A percentile compares a stretch with the other conserved stretches of the same genome.
phyloP scores from a whole-genome alignment of 768 basidiomycete species.

The Antrodiella citrinella region DNA sequence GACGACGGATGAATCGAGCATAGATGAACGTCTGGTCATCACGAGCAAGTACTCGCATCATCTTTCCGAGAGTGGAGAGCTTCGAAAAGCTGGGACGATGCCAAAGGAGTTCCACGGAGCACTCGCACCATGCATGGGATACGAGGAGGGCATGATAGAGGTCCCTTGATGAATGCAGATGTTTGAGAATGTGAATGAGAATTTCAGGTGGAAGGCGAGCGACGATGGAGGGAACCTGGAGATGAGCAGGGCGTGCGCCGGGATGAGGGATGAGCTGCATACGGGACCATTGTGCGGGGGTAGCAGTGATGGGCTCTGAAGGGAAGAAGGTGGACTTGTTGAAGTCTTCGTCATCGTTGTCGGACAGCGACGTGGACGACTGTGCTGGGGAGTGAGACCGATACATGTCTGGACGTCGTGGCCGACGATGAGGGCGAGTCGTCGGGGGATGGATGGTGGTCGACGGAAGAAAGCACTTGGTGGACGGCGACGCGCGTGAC shows the following conservation, averaged over 20 bases:
- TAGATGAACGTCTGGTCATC: slow-evolving; percentile 79
- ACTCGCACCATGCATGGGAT: slow-evolving; percentile 90
- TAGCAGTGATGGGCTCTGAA: slow-evolving; percentile 24
- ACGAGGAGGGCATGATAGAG: slow-evolving; percentile 72
- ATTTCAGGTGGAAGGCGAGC: slow-evolving; percentile 80
- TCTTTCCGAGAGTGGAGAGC: slow-evolving; percentile 62
- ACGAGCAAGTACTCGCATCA: slow-evolving; percentile 62
- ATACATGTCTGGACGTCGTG: slow-evolving; percentile 16
- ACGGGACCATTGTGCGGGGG: slow-evolving; percentile 51
- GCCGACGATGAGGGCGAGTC: slow-evolving; percentile 5
- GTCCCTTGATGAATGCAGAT: slow-evolving; percentile 68
- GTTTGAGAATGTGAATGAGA: slow-evolving; percentile 85
- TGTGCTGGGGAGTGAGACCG: slow-evolving; percentile 41
- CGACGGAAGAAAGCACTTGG: background rate
- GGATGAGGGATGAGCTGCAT: slow-evolving; percentile 14
- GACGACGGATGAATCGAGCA: slow-evolving; percentile 76
- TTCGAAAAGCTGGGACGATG: slow-evolving; percentile 76
- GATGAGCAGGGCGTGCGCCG: slow-evolving; percentile 13
- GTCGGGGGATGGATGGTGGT: slow-evolving; percentile 17
- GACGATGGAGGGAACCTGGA: slow-evolving; percentile 45
- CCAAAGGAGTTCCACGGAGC: slow-evolving; percentile 92
- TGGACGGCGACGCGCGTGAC: background rate
- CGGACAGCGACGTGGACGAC: slow-evolving; percentile 73
- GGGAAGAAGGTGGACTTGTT: slow-evolving; percentile 37
- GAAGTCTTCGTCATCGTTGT: slow-evolving; percentile 58